These are phyloP conservation scores for Amanita exitialis DNA, from an alignment of 768 basidiomycete genomes.

Conservation along the genomic window DNA sequence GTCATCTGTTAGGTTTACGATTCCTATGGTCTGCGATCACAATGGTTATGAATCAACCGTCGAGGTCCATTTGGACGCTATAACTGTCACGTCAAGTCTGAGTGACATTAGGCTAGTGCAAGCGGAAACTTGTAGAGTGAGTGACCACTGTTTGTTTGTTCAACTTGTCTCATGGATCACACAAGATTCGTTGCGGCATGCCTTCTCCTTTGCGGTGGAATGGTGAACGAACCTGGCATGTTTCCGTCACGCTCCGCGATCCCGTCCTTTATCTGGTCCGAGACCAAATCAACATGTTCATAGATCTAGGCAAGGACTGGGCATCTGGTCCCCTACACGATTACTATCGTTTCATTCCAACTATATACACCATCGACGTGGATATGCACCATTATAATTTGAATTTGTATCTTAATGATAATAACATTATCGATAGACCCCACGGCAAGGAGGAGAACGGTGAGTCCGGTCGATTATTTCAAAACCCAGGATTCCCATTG, in stretches of 20 bases:
- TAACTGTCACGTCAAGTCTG: conserved; percentile 75
- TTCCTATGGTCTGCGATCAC: conserved; percentile 70
- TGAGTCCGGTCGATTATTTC: conserved; percentile 16
- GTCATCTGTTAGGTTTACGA: conserved; percentile 76
- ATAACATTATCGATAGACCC: conserved; percentile 93
- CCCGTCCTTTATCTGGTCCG: conserved; percentile 73
- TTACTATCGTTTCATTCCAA: conserved; percentile 78
- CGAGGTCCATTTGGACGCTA: conserved; percentile 73
- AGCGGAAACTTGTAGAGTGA: conserved; percentile 73
- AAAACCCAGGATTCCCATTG: not conserved
- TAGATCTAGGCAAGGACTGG: conserved; percentile 93
- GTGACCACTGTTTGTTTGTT: conserved; percentile 10
- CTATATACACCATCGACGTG: conserved; percentile 61
- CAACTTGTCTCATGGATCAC: conserved; percentile 5
- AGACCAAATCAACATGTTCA: conserved; percentile 92
- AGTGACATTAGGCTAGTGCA: conserved; percentile 76
- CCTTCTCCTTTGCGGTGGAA: conserved; percentile 83
- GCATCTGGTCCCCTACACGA: conserved; percentile 71
- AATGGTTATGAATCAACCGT: conserved; percentile 73
- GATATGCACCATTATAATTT: conserved; percentile 68
- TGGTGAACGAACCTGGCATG: conserved; percentile 65
- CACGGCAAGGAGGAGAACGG: conserved; percentile 77
- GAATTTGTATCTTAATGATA: conserved; percentile 85
- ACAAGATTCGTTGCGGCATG: conserved; percentile 59
- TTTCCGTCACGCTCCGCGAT: conserved; percentile 61